Conservation (phyloP, 2,329 filamentous ascomycete species). For the Cryphonectria carpinicola region DNA sequence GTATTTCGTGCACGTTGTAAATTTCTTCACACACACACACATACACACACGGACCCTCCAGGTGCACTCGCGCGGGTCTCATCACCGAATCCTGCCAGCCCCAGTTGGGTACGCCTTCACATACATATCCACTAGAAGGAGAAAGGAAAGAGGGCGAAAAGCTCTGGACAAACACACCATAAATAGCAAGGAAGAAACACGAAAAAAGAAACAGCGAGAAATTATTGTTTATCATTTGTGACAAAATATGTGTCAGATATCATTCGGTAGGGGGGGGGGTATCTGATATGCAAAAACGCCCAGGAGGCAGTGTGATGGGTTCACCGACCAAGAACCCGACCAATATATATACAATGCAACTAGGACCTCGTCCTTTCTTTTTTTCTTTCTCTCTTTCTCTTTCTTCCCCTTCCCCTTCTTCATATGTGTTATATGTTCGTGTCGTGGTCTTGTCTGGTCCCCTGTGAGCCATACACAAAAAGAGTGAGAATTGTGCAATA, state of each 20-base stretch:
- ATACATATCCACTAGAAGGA: not conserved
- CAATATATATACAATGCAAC: slow-evolving; percentile 14
- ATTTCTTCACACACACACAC: not conserved
- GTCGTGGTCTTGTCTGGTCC: slow-evolving; percentile 9
- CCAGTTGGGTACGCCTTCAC: not conserved
- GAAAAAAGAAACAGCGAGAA: slow-evolving; percentile 5
- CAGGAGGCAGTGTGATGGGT: slow-evolving; percentile 27
- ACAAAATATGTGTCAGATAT: slow-evolving; percentile 25
- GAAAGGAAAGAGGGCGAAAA: no score
- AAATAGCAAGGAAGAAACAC: not conserved
- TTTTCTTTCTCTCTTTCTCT: not conserved
- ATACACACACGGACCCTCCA: not conserved
- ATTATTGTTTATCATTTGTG: slow-evolving; percentile 16
- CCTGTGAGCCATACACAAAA: not conserved
- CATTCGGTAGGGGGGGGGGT: slow-evolving; percentile 21
- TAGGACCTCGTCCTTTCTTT: not conserved
- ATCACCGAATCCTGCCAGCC: not conserved
- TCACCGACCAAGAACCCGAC: slow-evolving; percentile 22
- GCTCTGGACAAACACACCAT: no score
- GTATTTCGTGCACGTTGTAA: not conserved
- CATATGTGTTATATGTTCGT: slow-evolving; percentile 13
- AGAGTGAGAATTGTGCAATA: not conserved
- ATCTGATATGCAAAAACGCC: slow-evolving; percentile 28
- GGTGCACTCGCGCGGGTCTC: not conserved
- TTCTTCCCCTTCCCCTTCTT: not conserved